Conservation (phyloP, 345 rosid genomes). For the Anastatica hierochuntica region DNA sequence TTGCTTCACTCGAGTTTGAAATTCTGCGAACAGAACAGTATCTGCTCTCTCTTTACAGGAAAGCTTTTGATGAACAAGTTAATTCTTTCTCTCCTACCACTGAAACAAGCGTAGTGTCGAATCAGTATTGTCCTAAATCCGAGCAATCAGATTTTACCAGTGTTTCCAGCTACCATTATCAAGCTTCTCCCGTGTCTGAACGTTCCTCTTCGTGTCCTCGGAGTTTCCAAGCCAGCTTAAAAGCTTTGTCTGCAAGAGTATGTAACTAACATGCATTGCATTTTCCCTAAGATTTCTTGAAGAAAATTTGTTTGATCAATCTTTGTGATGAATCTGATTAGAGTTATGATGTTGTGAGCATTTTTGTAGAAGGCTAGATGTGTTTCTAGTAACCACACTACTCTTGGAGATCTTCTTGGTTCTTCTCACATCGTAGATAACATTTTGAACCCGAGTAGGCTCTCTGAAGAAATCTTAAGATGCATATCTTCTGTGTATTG, state of each 20-base stretch:
- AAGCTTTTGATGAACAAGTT: conserved; percentile 49
- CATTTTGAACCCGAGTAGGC: conserved; percentile 42
- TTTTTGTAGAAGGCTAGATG: conserved; percentile 32
- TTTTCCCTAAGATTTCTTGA: background rate
- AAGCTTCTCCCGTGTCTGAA: conserved; percentile 36
- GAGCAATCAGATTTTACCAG: conserved; percentile 21
- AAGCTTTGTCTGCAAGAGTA: conserved; percentile 39
- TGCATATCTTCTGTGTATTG: conserved; percentile 75
- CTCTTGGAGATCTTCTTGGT: conserved; percentile 72
- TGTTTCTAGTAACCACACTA: conserved; percentile 44
- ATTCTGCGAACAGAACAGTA: conserved; percentile 52
- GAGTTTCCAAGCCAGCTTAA: conserved; percentile 32
- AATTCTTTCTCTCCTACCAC: conserved; percentile 15
- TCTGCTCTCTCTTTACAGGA: conserved; percentile 69
- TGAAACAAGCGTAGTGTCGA: conserved; percentile 13
- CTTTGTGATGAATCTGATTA: background rate
- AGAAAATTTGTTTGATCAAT: too few species aligned
- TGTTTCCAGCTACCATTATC: conserved; percentile 24
- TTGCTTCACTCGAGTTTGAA: conserved; percentile 60
- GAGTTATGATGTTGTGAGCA: background rate
- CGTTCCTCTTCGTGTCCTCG: conserved; percentile 29
- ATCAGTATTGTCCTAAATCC: conserved; percentile 21
- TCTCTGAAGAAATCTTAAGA: conserved; percentile 64
- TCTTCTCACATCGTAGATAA: conserved; percentile 25
- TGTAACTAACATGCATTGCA: background rate